These are phyloP conservation scores for Tillandsia fasciculata DNA, from an alignment of 176 grass and related monocot genomes.

Conservation along the genomic window DNA sequence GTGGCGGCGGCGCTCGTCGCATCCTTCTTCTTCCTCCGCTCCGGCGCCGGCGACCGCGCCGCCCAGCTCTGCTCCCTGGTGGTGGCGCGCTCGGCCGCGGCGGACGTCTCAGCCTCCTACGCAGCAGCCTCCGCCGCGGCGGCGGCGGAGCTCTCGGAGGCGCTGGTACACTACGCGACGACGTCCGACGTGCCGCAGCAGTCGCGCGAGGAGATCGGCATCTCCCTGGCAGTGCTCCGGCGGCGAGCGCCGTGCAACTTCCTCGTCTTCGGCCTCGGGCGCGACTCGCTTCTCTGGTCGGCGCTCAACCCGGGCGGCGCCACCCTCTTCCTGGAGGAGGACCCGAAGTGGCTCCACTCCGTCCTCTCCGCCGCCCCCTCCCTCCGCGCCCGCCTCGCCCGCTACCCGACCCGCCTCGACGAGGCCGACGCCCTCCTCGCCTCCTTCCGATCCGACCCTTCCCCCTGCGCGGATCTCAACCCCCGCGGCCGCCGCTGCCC, in stretches of 20 bases:
- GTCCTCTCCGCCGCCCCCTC: conserved; percentile 17
- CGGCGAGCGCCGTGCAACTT: conserved; percentile 32
- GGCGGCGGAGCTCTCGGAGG: conserved; percentile 7
- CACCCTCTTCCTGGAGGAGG: conserved; percentile 65
- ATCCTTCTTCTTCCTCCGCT: background rate
- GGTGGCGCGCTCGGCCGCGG: background rate
- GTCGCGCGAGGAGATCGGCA: conserved; percentile 32
- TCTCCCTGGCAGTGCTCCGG: conserved; percentile 39
- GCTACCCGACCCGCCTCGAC: conserved; percentile 38
- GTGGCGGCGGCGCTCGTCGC: background rate
- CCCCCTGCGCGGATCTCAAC: background rate
- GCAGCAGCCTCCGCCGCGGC: background rate
- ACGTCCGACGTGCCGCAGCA: conserved; percentile 35
- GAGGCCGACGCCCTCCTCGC: conserved; percentile 28
- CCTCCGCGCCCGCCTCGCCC: conserved; percentile 40
- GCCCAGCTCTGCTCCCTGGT: background rate
- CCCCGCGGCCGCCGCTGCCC: conserved; percentile 28
- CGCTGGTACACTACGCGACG: conserved; percentile 20
- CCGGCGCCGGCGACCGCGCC: background rate
- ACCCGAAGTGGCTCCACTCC: conserved; percentile 29
- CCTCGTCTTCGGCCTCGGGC: conserved; percentile 32
- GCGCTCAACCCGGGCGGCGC: conserved; percentile 49
- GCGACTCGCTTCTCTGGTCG: conserved; percentile 43
- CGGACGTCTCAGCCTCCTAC: background rate
- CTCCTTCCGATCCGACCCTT: background rate